Evolutionary conservation across 352 stramenopile species (phyloP).

Genomic region (Pythium diclinum): DNA sequence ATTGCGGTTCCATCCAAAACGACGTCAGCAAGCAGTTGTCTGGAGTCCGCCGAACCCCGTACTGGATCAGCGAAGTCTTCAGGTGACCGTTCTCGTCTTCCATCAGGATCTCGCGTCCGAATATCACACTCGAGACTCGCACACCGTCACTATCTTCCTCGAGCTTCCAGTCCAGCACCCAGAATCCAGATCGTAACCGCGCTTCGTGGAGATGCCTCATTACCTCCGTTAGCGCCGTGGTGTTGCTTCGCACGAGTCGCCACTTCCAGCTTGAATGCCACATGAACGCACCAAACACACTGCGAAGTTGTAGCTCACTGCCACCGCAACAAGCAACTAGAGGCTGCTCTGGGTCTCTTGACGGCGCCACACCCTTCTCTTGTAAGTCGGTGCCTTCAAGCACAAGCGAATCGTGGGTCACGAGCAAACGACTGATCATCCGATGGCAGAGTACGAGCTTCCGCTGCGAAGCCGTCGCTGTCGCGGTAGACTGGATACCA

Average conservation of each 20-base stretch:
- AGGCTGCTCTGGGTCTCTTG: slow-evolving; percentile 35
- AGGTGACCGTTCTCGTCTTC: slow-evolving; percentile 71
- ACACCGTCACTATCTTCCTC: slow-evolving; percentile 46
- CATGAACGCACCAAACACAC: slow-evolving; percentile 84
- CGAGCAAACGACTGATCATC: slow-evolving; percentile 73
- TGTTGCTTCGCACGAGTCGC: slow-evolving; percentile 53
- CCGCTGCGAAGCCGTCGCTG: slow-evolving; percentile 12
- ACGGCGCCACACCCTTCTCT: slow-evolving; percentile 26
- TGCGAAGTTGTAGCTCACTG: slow-evolving; percentile 67
- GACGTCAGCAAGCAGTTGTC: slow-evolving; percentile 82
- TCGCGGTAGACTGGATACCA: slow-evolving; percentile 9
- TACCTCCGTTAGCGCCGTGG: slow-evolving; percentile 45
- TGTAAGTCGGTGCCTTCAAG: slow-evolving; percentile 20
- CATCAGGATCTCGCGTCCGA: slow-evolving; percentile 81
- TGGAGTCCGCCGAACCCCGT: slow-evolving; percentile 66
- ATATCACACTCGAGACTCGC: slow-evolving; percentile 70
- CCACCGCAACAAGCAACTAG: slow-evolving; percentile 71
- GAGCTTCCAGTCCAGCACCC: slow-evolving; percentile 81
- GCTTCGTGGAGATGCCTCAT: slow-evolving; percentile 76
- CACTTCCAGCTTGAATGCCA: slow-evolving; percentile 87
- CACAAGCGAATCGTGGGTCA: slow-evolving; percentile 70
- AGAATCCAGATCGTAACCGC: slow-evolving; percentile 71
- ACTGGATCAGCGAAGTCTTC: slow-evolving; percentile 79
- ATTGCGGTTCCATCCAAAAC: slow-evolving; percentile 88
- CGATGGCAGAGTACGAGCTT: slow-evolving; percentile 63